Percentiles rank a stretch among this genome's conserved stretches.
phyloP scores from a whole-genome alignment of 2,329 filamentous ascomycete genomes.

The Cercospora zeae-maydis region DNA sequence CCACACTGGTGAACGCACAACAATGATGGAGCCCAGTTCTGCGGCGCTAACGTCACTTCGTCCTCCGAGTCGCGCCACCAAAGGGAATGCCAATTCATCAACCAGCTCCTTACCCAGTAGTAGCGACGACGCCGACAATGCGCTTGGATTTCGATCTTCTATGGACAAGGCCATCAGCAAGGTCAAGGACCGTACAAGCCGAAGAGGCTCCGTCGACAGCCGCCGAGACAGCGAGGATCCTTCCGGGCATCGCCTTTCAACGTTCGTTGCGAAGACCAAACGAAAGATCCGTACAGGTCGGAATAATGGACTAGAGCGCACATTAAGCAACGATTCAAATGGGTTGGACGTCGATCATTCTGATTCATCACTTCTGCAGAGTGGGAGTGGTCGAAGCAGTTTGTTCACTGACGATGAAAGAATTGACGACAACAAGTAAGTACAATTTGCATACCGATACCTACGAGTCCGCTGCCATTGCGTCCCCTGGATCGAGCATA shows the following conservation, averaged over 20 bases:
- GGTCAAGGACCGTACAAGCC: slow-evolving; percentile 35
- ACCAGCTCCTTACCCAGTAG: slow-evolving; percentile 31
- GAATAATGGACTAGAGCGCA: slow-evolving; percentile 19
- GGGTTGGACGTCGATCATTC: slow-evolving; percentile 26
- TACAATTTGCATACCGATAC: slow-evolving; percentile 11
- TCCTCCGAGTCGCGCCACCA: slow-evolving; percentile 26
- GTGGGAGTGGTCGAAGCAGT: slow-evolving; percentile 48
- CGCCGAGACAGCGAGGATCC: slow-evolving; percentile 40
- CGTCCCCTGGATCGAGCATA: background rate
- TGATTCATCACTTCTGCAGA: slow-evolving; percentile 37
- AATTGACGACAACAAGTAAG: slow-evolving; percentile 43
- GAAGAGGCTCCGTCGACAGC: slow-evolving; percentile 40
- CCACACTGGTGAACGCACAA: background rate
- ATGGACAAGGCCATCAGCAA: slow-evolving; percentile 42
- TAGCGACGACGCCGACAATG: slow-evolving; percentile 27
- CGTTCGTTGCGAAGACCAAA: slow-evolving; percentile 39
- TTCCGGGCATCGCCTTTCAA: slow-evolving; percentile 48
- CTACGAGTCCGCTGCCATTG: background rate
- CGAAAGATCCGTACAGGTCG: slow-evolving; percentile 24
- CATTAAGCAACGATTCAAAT: slow-evolving; percentile 38
- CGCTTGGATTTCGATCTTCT: slow-evolving; percentile 32
- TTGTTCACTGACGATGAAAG: slow-evolving; percentile 49
- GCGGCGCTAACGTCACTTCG: background rate
- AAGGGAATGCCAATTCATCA: slow-evolving; percentile 29
- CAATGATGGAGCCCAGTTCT: background rate